Evolutionary conservation across 495 filamentous ascomycete species (phyloP), one percentile per base, ranked within the genome.

Genomic region (Gamarada debralockiae): DNA sequence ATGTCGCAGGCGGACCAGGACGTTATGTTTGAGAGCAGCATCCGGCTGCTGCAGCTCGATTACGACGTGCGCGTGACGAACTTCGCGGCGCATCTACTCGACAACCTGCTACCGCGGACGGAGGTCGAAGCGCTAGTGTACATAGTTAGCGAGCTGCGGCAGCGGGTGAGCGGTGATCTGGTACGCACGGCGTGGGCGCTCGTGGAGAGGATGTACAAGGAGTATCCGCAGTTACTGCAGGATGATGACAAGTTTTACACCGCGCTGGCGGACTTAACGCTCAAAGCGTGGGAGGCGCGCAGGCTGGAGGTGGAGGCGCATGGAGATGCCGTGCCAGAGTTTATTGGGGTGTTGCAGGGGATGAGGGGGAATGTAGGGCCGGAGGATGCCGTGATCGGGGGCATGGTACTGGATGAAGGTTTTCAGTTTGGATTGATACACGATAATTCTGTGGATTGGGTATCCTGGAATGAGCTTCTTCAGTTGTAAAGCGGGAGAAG

Each of bases 61-160:
- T 53, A 63, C 22, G 66, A 58, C 31, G n/a, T 34, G 8, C 8
- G 18, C 25, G 52, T 5, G 58, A 57, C 25, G 60, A 65, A 4
- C 31, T 34, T 34, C 31, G 8, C 31, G 31, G 60, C 62, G 24
- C 61, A 58, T 15, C 74, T 69, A 39, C 55, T 53, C 8, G 71
- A 69, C 66, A 62, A 69, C 52, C 62, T 67, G 36, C 61, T 68
- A 21, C 63, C 68, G 29, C 62, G 73, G 45, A 68, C 73, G 54
- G 71, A 67, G 4, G 70, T 69, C 62, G 67, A 71, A 21, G 70
- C 71, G 13, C 61, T 76, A 13, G 71, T 76, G 1, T 66, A 67
- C 38, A 65, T 75, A 51, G 40, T 75, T 3, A 67, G 65, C 13
- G 72, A 71, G 22, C 60, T 76, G 39, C 65, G 63, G n/a, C 44